Percentiles rank a stretch among this genome's conserved stretches.
These are phyloP conservation scores for Phytophthora crassamura DNA, from an alignment of 352 stramenopile species.

Conservation along the genomic window DNA sequence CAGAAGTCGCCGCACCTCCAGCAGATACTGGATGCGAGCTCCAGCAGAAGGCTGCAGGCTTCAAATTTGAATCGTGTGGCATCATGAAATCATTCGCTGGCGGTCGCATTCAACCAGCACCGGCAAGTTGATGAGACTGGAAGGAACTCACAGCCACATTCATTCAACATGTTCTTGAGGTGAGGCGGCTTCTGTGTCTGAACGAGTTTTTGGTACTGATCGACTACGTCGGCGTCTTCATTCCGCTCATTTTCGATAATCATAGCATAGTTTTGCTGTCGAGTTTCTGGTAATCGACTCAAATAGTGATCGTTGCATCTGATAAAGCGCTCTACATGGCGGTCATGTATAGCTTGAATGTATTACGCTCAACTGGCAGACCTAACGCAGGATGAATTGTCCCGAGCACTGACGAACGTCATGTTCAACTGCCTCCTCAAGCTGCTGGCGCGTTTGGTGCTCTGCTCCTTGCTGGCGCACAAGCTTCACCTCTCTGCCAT, in stretches of 20 bases:
- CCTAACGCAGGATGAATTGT: background rate
- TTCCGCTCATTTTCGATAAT: conserved; percentile 24
- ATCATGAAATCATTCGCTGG: background rate
- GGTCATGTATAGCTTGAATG: conserved; percentile 4
- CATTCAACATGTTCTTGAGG: background rate
- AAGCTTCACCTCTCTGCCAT: conserved; percentile 14
- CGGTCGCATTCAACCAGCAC: conserved; percentile 9
- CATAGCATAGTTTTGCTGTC: background rate
- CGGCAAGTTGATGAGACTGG: background rate
- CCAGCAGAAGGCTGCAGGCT: too few relatives aligned
- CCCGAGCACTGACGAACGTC: conserved; percentile 1
- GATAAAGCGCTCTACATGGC: conserved; percentile 7
- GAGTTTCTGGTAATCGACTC: too few relatives aligned
- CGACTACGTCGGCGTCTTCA: conserved; percentile 32
- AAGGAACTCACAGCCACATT: background rate
- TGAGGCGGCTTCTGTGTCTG: conserved; percentile 14
- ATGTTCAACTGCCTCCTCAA: conserved; percentile 7
- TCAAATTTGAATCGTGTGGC: conserved; percentile 4
- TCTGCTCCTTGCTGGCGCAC: background rate
- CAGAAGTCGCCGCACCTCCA: conserved; percentile 26
- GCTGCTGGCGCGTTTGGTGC: background rate
- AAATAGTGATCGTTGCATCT: too few relatives aligned
- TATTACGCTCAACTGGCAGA: conserved; percentile 17
- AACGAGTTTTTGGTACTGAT: conserved; percentile 28
- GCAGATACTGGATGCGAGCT: conserved; percentile 18